These are phyloP conservation scores for Xylaria sp. DNA, from an alignment of 2,329 filamentous ascomycete genomes.

Conservation along the genomic window DNA sequence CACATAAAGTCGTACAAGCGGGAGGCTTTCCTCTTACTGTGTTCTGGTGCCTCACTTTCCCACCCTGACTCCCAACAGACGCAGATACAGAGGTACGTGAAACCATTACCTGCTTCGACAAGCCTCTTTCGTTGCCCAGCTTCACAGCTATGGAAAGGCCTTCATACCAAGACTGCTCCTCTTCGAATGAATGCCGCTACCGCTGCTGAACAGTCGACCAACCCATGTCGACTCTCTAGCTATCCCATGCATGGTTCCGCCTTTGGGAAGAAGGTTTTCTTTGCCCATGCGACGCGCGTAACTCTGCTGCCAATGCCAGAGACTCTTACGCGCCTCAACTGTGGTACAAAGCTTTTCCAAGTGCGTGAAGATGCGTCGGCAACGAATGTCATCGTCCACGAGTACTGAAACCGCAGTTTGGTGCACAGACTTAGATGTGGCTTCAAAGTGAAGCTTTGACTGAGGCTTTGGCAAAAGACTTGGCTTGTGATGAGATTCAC, in stretches of 20 bases:
- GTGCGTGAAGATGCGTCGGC: constrained; percentile 41
- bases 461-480: background rate
- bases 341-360: constrained; percentile 46
- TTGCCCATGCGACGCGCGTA: constrained; percentile 41
- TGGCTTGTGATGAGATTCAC: constrained; percentile 1
- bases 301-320: constrained; percentile 44
- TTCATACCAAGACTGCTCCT: constrained; percentile 10
- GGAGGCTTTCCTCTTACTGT: background rate
- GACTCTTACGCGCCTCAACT: constrained; percentile 42
- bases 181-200: constrained; percentile 9
- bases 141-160: background rate
- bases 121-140: background rate
- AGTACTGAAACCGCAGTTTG: constrained; percentile 15
- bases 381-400: constrained; percentile 39
- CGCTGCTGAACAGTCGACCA: constrained; percentile 26
- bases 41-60: no score
- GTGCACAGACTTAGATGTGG: background rate
- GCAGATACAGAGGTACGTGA: background rate
- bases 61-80: no score
- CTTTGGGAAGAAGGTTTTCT: constrained; percentile 38
- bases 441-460: background rate
- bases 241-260: constrained; percentile 23
- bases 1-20: background rate
- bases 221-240: constrained; percentile 25
- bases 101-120: background rate